Conservation (phyloP, 495 filamentous ascomycete species). For the Talaromyces ruber region DNA sequence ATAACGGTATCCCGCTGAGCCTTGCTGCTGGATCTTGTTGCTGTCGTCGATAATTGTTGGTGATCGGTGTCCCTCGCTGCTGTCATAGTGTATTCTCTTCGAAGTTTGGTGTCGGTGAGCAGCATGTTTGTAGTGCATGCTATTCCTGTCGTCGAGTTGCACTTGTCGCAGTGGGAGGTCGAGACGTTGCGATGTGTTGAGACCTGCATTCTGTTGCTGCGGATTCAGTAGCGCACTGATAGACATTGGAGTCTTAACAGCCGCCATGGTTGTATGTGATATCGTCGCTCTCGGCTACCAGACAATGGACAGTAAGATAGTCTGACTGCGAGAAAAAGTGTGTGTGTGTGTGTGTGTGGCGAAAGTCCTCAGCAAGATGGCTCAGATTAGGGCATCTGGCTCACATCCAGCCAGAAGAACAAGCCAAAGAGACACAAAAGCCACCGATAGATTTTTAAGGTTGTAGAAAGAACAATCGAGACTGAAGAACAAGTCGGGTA, state of each 20-base stretch:
- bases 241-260: slow-evolving; percentile 6
- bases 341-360: neutral
- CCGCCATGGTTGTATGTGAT: neutral
- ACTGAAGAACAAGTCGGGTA: neutral
- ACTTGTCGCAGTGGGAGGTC: neutral
- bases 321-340: neutral
- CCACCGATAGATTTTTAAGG: neutral
- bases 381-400: neutral
- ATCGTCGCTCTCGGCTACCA: neutral
- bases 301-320: neutral
- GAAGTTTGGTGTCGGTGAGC: neutral
- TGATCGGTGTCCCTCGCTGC: neutral
- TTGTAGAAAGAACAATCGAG: neutral
- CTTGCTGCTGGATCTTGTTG: neutral
- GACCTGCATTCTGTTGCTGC: slow-evolving; percentile 1
- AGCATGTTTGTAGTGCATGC: neutral
- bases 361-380: neutral
- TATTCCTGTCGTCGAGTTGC: neutral
- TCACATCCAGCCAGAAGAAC: neutral
- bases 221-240: slow-evolving; percentile 7
- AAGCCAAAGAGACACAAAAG: neutral
- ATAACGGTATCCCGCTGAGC: slow-evolving; percentile 4
- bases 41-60: neutral
- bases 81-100: neutral
- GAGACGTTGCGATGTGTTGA: neutral